Evolutionary conservation across 2,329 filamentous ascomycete species (phyloP).

Genomic region (Aureobasidium vineae): DNA sequence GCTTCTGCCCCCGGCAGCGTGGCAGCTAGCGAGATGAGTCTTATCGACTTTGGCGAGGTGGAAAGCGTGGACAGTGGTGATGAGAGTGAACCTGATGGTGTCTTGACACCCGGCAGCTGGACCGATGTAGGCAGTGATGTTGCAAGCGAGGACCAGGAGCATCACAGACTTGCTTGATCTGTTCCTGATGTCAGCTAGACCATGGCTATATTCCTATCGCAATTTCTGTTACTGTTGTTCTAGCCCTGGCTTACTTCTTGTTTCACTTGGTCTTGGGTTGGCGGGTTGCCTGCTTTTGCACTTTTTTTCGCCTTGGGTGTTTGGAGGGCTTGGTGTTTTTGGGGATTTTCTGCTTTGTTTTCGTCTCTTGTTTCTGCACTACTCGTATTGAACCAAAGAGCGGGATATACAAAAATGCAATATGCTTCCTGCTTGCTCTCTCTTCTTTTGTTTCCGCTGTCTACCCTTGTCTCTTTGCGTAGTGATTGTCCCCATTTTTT

Average conservation of each 20-base stretch:
- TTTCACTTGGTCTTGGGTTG: too few species aligned
- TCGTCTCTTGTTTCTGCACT: neutral
- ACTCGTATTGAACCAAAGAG: too few species aligned
- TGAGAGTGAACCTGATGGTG: conserved; percentile 33
- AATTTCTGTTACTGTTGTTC: too few species aligned
- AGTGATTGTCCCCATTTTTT: too few species aligned
- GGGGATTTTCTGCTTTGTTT: neutral
- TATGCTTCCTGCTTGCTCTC: too few species aligned
- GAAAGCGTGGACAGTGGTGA: conserved; percentile 31
- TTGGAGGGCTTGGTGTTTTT: too few species aligned
- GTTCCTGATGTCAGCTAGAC: neutral
- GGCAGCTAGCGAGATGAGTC: conserved; percentile 35
- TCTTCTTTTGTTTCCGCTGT: too few species aligned
- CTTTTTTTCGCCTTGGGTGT: neutral
- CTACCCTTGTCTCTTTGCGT: too few species aligned
- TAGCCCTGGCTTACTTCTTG: too few species aligned
- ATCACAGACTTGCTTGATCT: neutral
- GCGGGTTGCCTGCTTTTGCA: too few species aligned
- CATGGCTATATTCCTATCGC: neutral
- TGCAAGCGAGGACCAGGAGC: conserved; percentile 7
- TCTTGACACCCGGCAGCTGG: conserved; percentile 41
- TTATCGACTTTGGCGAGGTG: conserved; percentile 39
- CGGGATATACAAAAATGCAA: too few species aligned
- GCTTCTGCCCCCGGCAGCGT: conserved; percentile 9
- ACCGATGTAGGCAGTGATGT: conserved; percentile 41